A percentile compares a stretch with the other conserved stretches of the same genome.
phyloP scores from a whole-genome alignment of 441 rosid genomes.

The Aleurites moluccanus region DNA sequence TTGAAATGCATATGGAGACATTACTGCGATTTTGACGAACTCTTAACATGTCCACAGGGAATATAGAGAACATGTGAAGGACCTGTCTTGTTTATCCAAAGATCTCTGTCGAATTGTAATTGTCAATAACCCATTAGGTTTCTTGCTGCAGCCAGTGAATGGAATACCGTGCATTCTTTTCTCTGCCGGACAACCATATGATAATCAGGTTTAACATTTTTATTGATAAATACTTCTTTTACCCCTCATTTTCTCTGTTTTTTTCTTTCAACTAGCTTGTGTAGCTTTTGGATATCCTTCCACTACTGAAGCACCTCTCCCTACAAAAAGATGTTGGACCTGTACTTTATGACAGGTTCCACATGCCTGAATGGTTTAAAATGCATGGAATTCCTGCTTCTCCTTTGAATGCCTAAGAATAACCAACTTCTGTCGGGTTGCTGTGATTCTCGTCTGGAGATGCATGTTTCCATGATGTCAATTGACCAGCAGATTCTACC shows the following conservation, averaged over 20 bases:
- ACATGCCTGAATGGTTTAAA: constrained; percentile 62
- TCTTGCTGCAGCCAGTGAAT: constrained; percentile 77
- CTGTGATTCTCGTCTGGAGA: too few species aligned
- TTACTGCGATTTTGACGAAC: not conserved
- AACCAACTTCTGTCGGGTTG: too few species aligned
- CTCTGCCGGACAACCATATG: constrained; percentile 66
- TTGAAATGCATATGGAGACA: not conserved
- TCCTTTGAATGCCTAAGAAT: too few species aligned
- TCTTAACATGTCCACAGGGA: constrained; percentile 39
- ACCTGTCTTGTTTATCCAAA: constrained; percentile 67
- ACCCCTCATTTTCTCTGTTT: not conserved
- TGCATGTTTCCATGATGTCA: too few species aligned
- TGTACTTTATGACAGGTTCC: constrained; percentile 39
- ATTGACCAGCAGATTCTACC: too few species aligned
- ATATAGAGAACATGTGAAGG: constrained; percentile 85
- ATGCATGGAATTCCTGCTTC: too few species aligned
- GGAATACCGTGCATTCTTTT: constrained; percentile 91
- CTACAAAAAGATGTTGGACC: constrained; percentile 49
- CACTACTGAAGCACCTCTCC: constrained; percentile 46
- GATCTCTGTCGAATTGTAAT: constrained; percentile 68
- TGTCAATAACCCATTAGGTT: constrained; percentile 89
- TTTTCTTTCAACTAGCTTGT: constrained; percentile 1
- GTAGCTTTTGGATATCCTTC: constrained; percentile 52
- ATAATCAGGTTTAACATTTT: constrained; percentile 47
- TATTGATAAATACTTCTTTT: not conserved